Percentiles rank a stretch among this genome's conserved stretches.
Conservation (phyloP, 169 alveolate genomes). For the Plasmodium knowlesi region DNA sequence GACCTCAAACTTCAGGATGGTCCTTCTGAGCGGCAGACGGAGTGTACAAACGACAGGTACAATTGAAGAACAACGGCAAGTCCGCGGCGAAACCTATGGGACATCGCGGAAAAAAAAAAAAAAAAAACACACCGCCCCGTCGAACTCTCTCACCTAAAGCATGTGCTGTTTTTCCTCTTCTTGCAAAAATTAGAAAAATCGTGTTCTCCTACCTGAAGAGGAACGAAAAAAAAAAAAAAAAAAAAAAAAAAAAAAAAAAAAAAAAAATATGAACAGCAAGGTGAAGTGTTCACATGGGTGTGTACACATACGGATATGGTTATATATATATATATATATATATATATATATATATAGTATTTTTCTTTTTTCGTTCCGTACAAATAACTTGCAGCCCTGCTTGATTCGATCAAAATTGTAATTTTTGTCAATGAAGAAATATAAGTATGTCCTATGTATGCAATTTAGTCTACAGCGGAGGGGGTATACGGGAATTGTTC, state of each 20-base stretch:
- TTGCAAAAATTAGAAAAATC: slow-evolving; percentile 67
- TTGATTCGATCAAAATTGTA: slow-evolving; percentile 37
- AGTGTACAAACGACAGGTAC: not conserved
- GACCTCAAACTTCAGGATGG: slow-evolving; percentile 38
- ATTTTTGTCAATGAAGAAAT: slow-evolving; percentile 60
- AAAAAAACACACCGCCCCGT: not conserved
- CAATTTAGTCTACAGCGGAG: slow-evolving; percentile 31
- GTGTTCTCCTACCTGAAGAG: slow-evolving; percentile 54
- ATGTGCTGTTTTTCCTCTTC: slow-evolving; percentile 32
- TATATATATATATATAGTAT: no score
- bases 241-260: not conserved
- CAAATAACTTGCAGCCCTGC: slow-evolving; percentile 41
- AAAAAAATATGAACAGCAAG: no score
- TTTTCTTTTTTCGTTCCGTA: not conserved
- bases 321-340: no score
- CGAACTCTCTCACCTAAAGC: slow-evolving; percentile 12
- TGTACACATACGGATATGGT: not conserved
- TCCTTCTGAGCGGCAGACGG: not conserved
- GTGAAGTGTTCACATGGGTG: not conserved
- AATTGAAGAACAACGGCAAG: not conserved
- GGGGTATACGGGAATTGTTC: not conserved
- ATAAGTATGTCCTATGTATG: slow-evolving; percentile 58
- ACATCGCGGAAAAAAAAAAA: not conserved
- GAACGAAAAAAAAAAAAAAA: not conserved
- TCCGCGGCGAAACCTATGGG: not conserved